A percentile compares a stretch with the other conserved stretches of the same genome.
Conservation (phyloP, 1,284 basidiomycete species). For the Hemileia vastatrix region DNA sequence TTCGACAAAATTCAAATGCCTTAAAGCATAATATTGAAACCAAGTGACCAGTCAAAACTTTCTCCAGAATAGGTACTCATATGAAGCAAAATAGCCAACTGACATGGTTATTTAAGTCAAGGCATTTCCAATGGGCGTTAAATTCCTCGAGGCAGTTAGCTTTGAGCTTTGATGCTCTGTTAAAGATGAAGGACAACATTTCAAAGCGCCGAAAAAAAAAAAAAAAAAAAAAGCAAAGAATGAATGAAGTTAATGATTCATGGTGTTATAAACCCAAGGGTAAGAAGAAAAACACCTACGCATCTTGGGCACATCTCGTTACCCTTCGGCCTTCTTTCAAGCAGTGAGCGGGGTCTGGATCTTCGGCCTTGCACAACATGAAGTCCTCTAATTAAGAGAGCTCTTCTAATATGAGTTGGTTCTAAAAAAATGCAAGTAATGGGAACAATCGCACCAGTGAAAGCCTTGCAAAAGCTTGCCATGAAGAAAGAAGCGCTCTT, state of each 20-base stretch:
- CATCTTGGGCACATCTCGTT: slow-evolving; percentile 83
- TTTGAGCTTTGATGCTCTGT: slow-evolving; percentile 80
- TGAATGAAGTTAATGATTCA: not conserved
- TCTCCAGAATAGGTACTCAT: too few species aligned
- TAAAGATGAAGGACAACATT: not conserved
- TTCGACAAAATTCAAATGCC: too few species aligned
- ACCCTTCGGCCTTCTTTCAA: slow-evolving; percentile 90
- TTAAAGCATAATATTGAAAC: too few species aligned
- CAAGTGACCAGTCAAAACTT: too few species aligned
- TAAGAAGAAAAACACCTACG: slow-evolving; percentile 53
- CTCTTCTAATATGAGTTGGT: not conserved
- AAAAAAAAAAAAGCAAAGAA: not conserved
- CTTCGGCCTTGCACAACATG: slow-evolving; percentile 96
- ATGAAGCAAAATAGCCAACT: too few species aligned
- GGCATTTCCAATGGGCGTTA: slow-evolving; percentile 86
- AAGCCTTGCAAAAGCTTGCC: slow-evolving; percentile 54
- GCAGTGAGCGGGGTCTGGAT: slow-evolving; percentile 79
- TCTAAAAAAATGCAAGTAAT: not conserved
- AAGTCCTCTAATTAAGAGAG: slow-evolving; percentile 70
- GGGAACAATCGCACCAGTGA: slow-evolving; percentile 14
- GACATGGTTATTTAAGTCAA: slow-evolving; percentile 92
- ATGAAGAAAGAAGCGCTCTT: slow-evolving; percentile 98
- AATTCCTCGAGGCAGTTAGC: slow-evolving; percentile 84
- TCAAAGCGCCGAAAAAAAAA: not conserved
- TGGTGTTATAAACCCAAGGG: not conserved